Base-by-base conservation (phyloP, 176 grass and related monocot genomes). In the Elymus sibiricus region DNA sequence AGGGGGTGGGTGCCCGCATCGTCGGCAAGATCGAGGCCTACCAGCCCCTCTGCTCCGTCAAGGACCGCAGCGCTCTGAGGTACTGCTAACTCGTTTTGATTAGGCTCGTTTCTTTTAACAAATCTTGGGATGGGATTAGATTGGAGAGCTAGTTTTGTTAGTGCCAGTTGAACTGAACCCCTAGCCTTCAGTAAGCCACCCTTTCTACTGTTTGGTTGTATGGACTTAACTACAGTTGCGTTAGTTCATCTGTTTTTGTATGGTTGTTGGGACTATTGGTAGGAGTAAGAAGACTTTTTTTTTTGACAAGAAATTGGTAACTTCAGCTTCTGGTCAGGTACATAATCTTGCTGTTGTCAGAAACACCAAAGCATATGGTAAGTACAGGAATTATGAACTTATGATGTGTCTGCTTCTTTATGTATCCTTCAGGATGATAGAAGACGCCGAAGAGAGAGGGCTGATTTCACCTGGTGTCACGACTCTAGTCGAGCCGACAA, bases 41-140 rank as follows among this genome's bases (percentile, higher is more conserved):
- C 78, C 95, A 97, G 35, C 95, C 95, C 1, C 90, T 97, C 16
- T 92, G 83, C 72, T 97, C 92, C 5, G 95, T 97, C 43, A 97
- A 97, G 79, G 95, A 97, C 28, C 77, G 92, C 5, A 84, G 88
- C 16, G 92, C 95, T 83, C 67, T 97, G 44, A 90, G 92, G 92
- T 92, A 47, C 70, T 8, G 24, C 0, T 15, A 9, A 0, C 70
- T 44, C 39, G 5, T 8, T 43, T 25, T 26, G 22, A 25, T 43
- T 72, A 40, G 35, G 22, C 37, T 71, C 37, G 5, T 25, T 40
- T 44, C n/a, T 1, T 22, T 9, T 26, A 2, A 44, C n/a, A 73
- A 26, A 43, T 73, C 39, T 26, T 22, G 9, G 68, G 11, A 2
- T 24, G 11, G 0, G 39, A 35, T 73, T 24, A 13, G 21, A 42